Percentiles rank a stretch among this genome's conserved stretches.
Conservation (phyloP, 352 stramenopile species). For the Phytophthora agathidicida region DNA sequence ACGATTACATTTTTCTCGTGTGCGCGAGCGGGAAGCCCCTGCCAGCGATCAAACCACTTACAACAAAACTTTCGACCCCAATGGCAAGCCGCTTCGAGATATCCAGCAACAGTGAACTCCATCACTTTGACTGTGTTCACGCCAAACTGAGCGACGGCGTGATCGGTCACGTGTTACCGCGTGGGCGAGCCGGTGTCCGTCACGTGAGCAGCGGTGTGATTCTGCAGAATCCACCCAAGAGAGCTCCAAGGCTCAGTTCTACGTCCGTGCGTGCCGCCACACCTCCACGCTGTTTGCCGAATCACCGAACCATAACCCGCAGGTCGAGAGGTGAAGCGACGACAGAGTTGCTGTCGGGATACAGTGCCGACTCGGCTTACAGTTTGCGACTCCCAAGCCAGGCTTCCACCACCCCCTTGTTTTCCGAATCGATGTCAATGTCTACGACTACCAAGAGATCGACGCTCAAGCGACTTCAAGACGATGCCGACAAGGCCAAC, state of each 20-base stretch:
- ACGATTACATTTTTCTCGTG: background rate
- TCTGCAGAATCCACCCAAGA: background rate
- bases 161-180: constrained; percentile 5
- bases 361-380: too few relatives aligned
- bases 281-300: too few relatives aligned
- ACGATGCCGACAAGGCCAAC: background rate
- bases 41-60: too few relatives aligned
- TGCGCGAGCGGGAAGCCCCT: too few relatives aligned
- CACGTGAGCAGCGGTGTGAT: background rate
- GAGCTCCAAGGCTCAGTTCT: too few relatives aligned
- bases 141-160: constrained; percentile 8
- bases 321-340: too few relatives aligned
- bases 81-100: constrained; percentile 16
- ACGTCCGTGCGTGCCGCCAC: too few relatives aligned
- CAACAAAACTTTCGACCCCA: constrained; percentile 1
- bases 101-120: background rate
- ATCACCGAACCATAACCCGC: too few relatives aligned
- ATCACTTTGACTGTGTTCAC: background rate
- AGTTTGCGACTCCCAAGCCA: too few relatives aligned
- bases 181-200: background rate
- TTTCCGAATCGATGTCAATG: too few relatives aligned
- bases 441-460: background rate
- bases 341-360: too few relatives aligned
- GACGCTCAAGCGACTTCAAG: background rate
- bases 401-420: too few relatives aligned